Percentiles rank a stretch among this genome's conserved stretches.
Evolutionary conservation across 257 asterid species (phyloP).

Genomic region (Gentiana dahurica): DNA sequence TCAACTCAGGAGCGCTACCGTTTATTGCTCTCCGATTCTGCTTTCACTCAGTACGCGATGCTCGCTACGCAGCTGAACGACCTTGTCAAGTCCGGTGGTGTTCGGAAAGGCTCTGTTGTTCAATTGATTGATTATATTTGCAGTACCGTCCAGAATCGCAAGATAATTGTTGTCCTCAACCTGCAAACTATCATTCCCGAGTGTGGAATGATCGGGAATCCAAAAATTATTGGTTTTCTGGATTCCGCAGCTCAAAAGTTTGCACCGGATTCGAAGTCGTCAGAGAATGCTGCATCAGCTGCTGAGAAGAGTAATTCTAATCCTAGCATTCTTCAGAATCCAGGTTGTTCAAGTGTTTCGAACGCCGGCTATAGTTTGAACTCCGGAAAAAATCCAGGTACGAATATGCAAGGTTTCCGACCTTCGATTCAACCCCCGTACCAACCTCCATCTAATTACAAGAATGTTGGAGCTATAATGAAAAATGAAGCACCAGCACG

Average conservation of each 20-base stretch:
- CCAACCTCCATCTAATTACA: constrained; percentile 89
- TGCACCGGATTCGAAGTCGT: constrained; percentile 13
- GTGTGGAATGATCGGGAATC: constrained; percentile 68
- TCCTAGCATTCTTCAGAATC: constrained; percentile 24
- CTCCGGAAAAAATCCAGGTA: constrained; percentile 26
- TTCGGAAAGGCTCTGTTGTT: constrained; percentile 77
- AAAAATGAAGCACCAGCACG: constrained; percentile 96
- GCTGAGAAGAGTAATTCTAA: constrained; percentile 20
- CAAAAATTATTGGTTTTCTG: constrained; percentile 27
- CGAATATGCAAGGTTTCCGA: constrained; percentile 42
- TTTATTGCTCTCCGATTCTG: constrained; percentile 69
- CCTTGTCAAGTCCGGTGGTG: constrained; percentile 43
- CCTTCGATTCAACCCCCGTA: constrained; percentile 79
- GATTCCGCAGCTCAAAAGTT: constrained; percentile 40
- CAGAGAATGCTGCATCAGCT: constrained; percentile 20
- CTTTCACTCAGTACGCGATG: constrained; percentile 71
- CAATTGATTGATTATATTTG: constrained; percentile 82
- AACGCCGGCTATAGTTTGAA: constrained; percentile 13
- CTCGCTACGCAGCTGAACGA: constrained; percentile 90
- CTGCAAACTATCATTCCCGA: constrained; percentile 83
- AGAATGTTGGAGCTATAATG: constrained; percentile 71
- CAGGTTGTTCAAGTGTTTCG: constrained; percentile 24
- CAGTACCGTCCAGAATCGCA: constrained; percentile 71
- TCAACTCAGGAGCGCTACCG: constrained; percentile 73
- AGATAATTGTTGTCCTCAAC: constrained; percentile 71